Evolutionary conservation across 164 flowering plant species (phyloP), one percentile per base, ranked within the genome.

Genomic region (Paratinospora sagittata): DNA sequence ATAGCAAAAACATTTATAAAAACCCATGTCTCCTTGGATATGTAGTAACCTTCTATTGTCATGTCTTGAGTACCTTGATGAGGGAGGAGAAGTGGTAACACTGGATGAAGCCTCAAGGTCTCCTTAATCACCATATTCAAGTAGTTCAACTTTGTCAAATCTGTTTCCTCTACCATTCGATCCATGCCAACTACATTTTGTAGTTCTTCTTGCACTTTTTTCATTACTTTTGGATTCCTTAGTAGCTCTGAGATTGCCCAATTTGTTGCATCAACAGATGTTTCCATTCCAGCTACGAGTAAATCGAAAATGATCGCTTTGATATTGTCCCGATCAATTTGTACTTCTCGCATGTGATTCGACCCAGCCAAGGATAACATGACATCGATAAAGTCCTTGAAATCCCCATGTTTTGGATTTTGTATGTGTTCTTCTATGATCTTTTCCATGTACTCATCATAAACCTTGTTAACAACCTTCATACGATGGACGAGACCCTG

Each of bases 61-160:
- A n/a, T n/a, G n/a, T n/a, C n/a, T n/a, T n/a, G n/a, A 19, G 12
- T 74, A 27, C 63, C 63, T 26, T 74, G 58, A 19, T 26, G 77
- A 39, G 77, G 73, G 36, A 70, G 14, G 6, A 75, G 77, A 21
- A 75, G 33, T 3, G 77, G 74, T 8, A 19, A 65, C 6, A 45
- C 71, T 27, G 74, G 74, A 68, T 75, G 74, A 0, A 75, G 73
- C 37, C 73, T 66, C 70, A 75, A 14, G 27, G 49, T 70, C 47
- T 75, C 77, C 52, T 70, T 75, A 13, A 70, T 23, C 27, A 66
- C 77, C 73, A n/a, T n/a, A n/a, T n/a, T n/a, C n/a, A n/a, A n/a
- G n/a, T n/a, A n/a, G n/a, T n/a, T n/a, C n/a, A n/a, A n/a, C n/a
- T n/a, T n/a, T n/a, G n/a, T n/a, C n/a, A n/a, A n/a, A n/a, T n/a